These are phyloP conservation scores for Lactarius evosmus DNA, from an alignment of 768 basidiomycete genomes.

Conservation along the genomic window DNA sequence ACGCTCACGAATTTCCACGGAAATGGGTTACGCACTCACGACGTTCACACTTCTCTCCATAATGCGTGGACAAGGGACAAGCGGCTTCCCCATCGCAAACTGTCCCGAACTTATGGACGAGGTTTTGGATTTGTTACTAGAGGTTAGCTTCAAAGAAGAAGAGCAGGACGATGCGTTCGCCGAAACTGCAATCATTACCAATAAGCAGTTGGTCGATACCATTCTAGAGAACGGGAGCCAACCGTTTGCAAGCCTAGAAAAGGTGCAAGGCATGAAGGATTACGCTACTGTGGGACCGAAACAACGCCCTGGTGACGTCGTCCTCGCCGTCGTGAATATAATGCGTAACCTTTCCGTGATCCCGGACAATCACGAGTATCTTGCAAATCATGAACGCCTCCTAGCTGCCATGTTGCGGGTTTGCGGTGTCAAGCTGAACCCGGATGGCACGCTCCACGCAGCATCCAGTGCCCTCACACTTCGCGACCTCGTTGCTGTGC, in stretches of 20 bases:
- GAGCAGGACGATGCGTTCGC: conserved; percentile 29
- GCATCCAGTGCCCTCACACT: conserved; percentile 62
- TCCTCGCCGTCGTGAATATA: conserved; percentile 72
- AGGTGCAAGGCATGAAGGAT: conserved; percentile 50
- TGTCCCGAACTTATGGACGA: conserved; percentile 84
- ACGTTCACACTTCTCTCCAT: conserved; percentile 79
- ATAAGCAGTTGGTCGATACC: conserved; percentile 58
- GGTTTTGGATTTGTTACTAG: conserved; percentile 81
- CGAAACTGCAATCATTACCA: conserved; percentile 47
- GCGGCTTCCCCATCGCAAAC: conserved; percentile 72
- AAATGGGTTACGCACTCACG: conserved; percentile 87
- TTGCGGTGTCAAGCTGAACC: conserved; percentile 40
- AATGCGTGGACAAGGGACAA: conserved; percentile 62
- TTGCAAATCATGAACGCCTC: conserved; percentile 62
- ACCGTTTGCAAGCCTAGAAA: conserved; percentile 56
- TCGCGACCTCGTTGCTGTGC: conserved; percentile 64
- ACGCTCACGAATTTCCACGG: conserved; percentile 76
- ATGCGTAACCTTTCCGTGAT: conserved; percentile 83
- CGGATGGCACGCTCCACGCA: conserved; percentile 37
- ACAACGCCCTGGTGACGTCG: conserved; percentile 64
- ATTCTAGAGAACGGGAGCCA: conserved; percentile 56
- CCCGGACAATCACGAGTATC: conserved; percentile 62
- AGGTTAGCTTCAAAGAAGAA: conserved; percentile 64
- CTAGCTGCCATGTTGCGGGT: conserved; percentile 66
- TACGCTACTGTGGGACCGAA: conserved; percentile 46